These are phyloP conservation scores for Kokia cookei DNA, from an alignment of 441 rosid species.

Conservation along the genomic window DNA sequence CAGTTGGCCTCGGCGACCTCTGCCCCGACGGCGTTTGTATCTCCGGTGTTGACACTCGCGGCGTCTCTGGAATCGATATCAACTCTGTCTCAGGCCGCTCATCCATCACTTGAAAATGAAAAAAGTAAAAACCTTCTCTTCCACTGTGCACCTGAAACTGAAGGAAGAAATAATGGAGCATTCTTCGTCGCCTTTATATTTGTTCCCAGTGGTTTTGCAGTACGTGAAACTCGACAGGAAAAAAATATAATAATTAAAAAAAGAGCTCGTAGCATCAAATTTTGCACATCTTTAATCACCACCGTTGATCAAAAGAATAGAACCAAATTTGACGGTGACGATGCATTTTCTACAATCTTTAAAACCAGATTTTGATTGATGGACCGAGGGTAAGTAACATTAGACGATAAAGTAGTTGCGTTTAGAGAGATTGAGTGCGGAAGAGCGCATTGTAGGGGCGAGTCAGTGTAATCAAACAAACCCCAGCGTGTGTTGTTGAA, in stretches of 20 bases:
- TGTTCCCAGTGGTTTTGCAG: background rate
- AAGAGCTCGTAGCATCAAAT: slow-evolving; percentile 19
- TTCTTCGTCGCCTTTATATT: slow-evolving; percentile 5
- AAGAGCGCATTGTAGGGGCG: background rate
- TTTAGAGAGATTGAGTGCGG: background rate
- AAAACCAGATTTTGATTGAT: slow-evolving; percentile 12
- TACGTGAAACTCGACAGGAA: background rate
- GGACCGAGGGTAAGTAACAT: background rate
- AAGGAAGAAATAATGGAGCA: slow-evolving; percentile 15
- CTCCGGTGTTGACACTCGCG: slow-evolving; percentile 91
- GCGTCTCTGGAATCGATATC: slow-evolving; percentile 96
- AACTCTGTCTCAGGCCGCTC: slow-evolving; percentile 96
- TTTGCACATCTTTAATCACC: slow-evolving; percentile 22
- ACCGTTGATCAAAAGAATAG: slow-evolving; percentile 19
- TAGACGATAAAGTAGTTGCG: background rate
- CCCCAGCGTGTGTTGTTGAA: background rate
- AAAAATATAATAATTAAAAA: background rate
- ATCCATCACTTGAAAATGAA: slow-evolving; percentile 39
- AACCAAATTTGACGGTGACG: slow-evolving; percentile 3
- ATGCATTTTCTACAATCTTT: background rate
- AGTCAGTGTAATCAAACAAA: background rate
- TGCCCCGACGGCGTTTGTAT: slow-evolving; percentile 93
- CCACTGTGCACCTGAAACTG: background rate
- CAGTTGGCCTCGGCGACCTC: slow-evolving; percentile 77
- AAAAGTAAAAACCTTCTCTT: background rate